phyloP scores from a whole-genome alignment of 2,329 filamentous ascomycete genomes.

The Verticillium tricorpus region DNA sequence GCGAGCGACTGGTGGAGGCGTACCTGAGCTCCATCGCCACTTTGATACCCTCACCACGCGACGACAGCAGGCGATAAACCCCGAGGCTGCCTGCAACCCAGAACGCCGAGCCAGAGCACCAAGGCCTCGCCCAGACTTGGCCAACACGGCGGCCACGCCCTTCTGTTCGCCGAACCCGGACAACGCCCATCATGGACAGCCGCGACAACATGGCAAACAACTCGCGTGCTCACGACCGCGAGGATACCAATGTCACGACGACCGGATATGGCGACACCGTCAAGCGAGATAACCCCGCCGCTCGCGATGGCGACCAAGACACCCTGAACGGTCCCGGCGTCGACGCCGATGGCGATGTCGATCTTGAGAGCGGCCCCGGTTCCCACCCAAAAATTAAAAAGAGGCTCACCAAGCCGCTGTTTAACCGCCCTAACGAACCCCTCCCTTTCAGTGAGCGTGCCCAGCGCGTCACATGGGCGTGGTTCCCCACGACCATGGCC shows the following conservation, averaged over 20 bases:
- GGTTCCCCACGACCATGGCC: constrained; percentile 24
- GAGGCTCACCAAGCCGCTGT: neutral
- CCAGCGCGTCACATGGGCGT: constrained; percentile 18
- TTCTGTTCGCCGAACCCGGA: neutral
- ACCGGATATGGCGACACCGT: neutral
- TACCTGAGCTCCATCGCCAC: neutral
- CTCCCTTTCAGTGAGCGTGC: constrained; percentile 1
- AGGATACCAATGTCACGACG: neutral
- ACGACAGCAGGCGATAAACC: neutral
- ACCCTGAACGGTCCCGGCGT: neutral
- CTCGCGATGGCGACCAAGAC: neutral
- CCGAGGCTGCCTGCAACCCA: too few species aligned
- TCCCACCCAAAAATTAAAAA: neutral
- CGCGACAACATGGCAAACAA: too few species aligned
- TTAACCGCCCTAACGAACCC: neutral
- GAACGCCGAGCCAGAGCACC: too few species aligned
- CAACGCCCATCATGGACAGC: neutral
- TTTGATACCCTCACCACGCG: neutral
- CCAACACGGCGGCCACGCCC: too few species aligned
- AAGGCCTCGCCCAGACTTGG: too few species aligned
- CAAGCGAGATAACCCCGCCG: neutral
- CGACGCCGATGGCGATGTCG: neutral
- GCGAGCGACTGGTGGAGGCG: neutral
- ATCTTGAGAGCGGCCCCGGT: neutral
- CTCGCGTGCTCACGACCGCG: neutral